These are phyloP conservation scores for Polyporus arcularius DNA, from an alignment of 768 basidiomycete species.

Conservation along the genomic window DNA sequence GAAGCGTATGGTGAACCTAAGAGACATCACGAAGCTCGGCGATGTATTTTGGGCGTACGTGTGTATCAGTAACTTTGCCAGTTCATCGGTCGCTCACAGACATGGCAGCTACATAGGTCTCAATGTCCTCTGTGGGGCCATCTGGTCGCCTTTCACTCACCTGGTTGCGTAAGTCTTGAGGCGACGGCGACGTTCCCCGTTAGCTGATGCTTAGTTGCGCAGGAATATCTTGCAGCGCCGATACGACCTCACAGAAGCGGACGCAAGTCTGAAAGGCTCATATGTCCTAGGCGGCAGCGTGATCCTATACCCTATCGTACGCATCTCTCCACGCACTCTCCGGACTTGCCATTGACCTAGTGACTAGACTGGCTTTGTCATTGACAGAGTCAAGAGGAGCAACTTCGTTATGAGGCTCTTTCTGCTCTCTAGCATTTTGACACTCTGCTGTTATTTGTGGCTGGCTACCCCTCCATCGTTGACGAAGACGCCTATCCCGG, in stretches of 20 bases:
- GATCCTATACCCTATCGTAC: constrained; percentile 67
- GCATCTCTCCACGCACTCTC: constrained; percentile 22
- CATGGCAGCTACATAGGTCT: constrained; percentile 62
- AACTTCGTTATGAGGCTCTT: constrained; percentile 62
- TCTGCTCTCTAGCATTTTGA: constrained; percentile 56
- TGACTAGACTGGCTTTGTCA: constrained; percentile 60
- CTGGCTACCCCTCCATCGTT: constrained; percentile 57
- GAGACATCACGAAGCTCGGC: constrained; percentile 64
- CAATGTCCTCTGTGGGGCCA: constrained; percentile 74
- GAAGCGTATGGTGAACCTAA: constrained; percentile 61
- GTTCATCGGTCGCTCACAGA: constrained; percentile 1
- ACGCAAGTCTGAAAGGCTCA: constrained; percentile 65
- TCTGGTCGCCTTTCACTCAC: constrained; percentile 80
- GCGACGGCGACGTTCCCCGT: background rate
- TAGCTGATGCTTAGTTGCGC: background rate
- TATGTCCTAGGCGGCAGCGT: constrained; percentile 72
- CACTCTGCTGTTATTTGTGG: constrained; percentile 66
- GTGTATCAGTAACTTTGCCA: background rate
- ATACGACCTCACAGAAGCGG: constrained; percentile 58
- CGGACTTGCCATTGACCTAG: background rate
- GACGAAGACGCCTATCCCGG: constrained; percentile 63
- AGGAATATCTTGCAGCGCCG: constrained; percentile 77
- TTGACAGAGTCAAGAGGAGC: constrained; percentile 60
- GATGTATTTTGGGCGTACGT: constrained; percentile 80
- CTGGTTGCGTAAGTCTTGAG: constrained; percentile 61